Evolutionary conservation across 2,329 filamentous ascomycete genomes (phyloP).

Genomic region (Stagonosporopsis cucurbitacearum): DNA sequence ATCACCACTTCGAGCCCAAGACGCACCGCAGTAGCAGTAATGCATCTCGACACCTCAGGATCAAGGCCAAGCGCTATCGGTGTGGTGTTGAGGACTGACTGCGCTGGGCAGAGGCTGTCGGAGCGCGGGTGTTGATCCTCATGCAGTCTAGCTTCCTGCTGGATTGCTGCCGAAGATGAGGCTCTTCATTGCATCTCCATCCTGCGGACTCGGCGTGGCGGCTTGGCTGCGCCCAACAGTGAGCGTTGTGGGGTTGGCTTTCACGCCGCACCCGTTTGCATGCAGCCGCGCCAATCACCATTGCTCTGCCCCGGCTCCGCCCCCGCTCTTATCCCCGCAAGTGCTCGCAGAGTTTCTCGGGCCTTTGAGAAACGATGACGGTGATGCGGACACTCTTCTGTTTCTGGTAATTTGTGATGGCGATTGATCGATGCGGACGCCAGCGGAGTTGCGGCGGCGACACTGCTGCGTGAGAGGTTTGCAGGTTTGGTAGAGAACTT

Average conservation of each 20-base stretch:
- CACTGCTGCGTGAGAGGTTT: not conserved
- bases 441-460: not conserved
- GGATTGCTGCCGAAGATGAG: not conserved
- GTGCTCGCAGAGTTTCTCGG: slow-evolving; percentile 15
- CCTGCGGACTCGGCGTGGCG: not conserved
- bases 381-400: slow-evolving; percentile 12
- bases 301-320: not conserved
- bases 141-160: slow-evolving; percentile 2
- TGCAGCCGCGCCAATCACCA: not conserved
- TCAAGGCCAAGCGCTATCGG: not conserved
- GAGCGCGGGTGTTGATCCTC: slow-evolving; percentile 1
- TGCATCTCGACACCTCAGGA: not conserved
- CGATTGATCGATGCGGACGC: not conserved
- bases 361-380: slow-evolving; percentile 5
- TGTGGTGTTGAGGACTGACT: slow-evolving; percentile 5
- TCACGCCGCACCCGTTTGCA: slow-evolving; percentile 8
- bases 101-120: slow-evolving; percentile 1
- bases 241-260: slow-evolving; percentile 7
- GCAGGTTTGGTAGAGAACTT: not conserved
- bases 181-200: not conserved
- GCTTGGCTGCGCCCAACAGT: slow-evolving; percentile 8
- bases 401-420: slow-evolving; percentile 2
- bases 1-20: not conserved
- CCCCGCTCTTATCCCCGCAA: slow-evolving; percentile 15
- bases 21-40: not conserved